These are phyloP conservation scores for Sechiopsis laciniata DNA, from an alignment of 306 rosid genomes.

Conservation along the genomic window DNA sequence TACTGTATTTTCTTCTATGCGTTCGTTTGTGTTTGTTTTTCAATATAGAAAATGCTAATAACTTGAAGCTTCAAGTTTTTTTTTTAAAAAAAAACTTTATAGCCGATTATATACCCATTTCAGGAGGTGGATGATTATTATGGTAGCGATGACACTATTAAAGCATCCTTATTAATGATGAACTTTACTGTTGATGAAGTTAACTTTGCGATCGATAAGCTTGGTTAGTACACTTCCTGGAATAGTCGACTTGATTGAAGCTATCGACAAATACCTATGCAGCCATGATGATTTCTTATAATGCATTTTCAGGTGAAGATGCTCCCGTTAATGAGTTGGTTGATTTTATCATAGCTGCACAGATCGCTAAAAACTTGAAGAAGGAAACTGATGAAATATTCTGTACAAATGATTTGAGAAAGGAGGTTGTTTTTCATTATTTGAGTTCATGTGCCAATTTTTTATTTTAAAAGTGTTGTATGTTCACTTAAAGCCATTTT, in stretches of 20 bases:
- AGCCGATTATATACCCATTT: slow-evolving; percentile 7
- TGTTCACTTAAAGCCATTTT: not conserved
- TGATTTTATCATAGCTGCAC: slow-evolving; percentile 76
- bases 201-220: slow-evolving; percentile 61
- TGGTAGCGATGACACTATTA: slow-evolving; percentile 40
- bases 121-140: slow-evolving; percentile 61
- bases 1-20: too few relatives aligned
- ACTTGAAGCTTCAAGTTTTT: slow-evolving; percentile 6
- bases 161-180: slow-evolving; percentile 67
- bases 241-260: not conserved
- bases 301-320: slow-evolving; percentile 49
- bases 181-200: slow-evolving; percentile 68
- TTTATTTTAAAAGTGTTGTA: not conserved
- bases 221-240: slow-evolving; percentile 49
- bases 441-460: not conserved
- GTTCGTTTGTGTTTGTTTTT: too few relatives aligned
- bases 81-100: slow-evolving; percentile 23
- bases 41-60: too few relatives aligned
- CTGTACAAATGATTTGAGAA: slow-evolving; percentile 35
- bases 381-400: slow-evolving; percentile 39
- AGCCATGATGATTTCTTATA: not conserved
- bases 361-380: slow-evolving; percentile 59
- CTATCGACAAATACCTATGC: not conserved
- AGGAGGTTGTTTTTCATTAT: slow-evolving; percentile 49
- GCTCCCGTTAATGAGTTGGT: slow-evolving; percentile 70